Evolutionary conservation across 768 basidiomycete species (phyloP), one percentile per base, ranked within the genome.

Genomic region (Lyophyllum decastes): DNA sequence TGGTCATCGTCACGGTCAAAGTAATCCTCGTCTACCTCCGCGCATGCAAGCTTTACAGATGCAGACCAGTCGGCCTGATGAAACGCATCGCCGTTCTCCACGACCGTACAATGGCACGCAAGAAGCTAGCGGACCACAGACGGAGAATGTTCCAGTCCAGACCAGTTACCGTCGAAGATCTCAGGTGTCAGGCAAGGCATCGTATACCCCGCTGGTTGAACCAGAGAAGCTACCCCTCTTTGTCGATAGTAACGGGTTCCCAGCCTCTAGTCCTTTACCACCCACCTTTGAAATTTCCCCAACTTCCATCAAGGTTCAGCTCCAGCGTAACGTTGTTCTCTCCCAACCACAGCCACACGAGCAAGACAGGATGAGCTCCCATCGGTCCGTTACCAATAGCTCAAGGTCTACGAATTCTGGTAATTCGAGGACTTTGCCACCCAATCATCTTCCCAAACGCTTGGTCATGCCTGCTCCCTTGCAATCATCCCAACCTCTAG

Each of bases 401-500:
- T 46, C 47, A 21, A 61, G 55, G 27, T 60, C 67, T 12, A 60
- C 57, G 17, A 55, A 59, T 41, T 44, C 63, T 2, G 61, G 57
- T 41, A 61, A 57, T 54, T 56, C 56, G 25, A 61, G 52, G 27
- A 59, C 47, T 19, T 48, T 55, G 3, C 63, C 54, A 61, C 58
- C 75, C 73, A 65, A 58, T 35, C 64, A 85, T 68, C 64, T 85
- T 43, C 89, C 89, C 3, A 87, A 82, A 67, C 81, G 76, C 47
- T 82, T 91, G 25, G 83, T 90, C 43, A 91, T 91, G 89, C 89
- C 89, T 46, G 71, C 85, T 2, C 89, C 86, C 16, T 77, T 91
- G 38, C 83, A 85, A 65, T 71, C 59, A 48, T 70, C 51, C 35
- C 57, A 66, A 27, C 61, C 57, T 14, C 50, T 58, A 38, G 53